Base-by-base conservation (phyloP, 805 yeast genomes). In the Hanseniaspora vineae region DNA sequence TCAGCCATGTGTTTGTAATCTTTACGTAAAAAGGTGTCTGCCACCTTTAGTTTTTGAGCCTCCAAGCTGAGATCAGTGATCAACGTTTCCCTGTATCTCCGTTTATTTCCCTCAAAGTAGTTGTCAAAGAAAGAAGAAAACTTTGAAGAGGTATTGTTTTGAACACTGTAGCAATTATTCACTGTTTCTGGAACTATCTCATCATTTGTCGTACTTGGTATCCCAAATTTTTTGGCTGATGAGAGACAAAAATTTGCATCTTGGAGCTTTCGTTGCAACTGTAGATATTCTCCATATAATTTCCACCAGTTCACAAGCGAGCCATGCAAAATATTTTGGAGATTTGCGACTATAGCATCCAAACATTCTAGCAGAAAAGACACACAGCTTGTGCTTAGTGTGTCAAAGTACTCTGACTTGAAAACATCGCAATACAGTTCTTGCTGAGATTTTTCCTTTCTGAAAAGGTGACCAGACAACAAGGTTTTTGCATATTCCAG, bases 1-100 rank as follows among this genome's bases (percentile, higher is more conserved):
- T 76, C 72, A 0, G 89, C 88, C 2, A 81, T 53, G 1, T 60
- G 54, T 55, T 83, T 90, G 59, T 83, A 84, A n/a, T 66, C 71
- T 20, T 53, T 51, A 47, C 71, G 76, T 20, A 83, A 70, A 3
- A 71, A 76, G 17, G 57, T 50, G 50, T 72, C 75, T 42, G 80
- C 53, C 11, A 59, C 65, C 50, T 68, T 54, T 40, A 81, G 59
- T 39, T 66, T 66, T 32, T 62, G 59, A 44, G 72, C 68, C 19
- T 68, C 61, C n/a, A 68, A 72, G 4, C 68, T 58, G 44, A 69
- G 58, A 31, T 70, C 70, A 3, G 61, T 53, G 6, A 70, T 49
- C 5, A 77, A 50, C 35, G 71, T 66, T 18, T 66, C 65, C 49
- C 72, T 73, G 54, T 76, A 73, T 45, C 69, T 69, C 12, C 70